Base-by-base conservation (phyloP, 2,329 filamentous ascomycete species). In the Colletotrichum tropicicola region DNA sequence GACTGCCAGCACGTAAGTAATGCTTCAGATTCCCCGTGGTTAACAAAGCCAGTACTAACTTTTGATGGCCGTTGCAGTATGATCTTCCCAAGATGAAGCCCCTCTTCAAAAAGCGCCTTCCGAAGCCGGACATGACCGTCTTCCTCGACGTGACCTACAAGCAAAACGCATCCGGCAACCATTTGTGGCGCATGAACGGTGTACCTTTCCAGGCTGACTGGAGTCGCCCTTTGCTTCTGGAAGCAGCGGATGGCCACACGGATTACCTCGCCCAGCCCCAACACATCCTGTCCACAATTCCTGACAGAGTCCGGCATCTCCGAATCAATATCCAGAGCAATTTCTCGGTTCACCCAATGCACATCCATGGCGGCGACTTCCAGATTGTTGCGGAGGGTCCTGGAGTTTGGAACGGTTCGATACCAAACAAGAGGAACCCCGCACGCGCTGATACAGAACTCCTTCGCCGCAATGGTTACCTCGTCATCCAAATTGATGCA, bases 301-400 rank as follows among this genome's bases (percentile, higher is more conserved):
- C 63, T 2, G 63, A 66, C 8, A 41, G 51, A 2, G 59, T 54
- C n/a, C 63, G 63, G 7, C 52, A 63, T 5, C 79, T 89, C n/a
- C 85, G 89, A 67, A 80, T 89, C 32, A 73, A 88, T 17, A 74
- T 89, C 13, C 87, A 88, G 73, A 90, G 88, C 68, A 77, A 83
- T 43, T 87, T 89, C 57, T 75, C 77, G 74, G 85, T 83, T 25
- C 86, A 89, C 67, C 89, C 88, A 0, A 89, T 90, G 80, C 88
- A 91, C 74, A 77, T 91, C 2, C 90, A 91, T 72, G 87, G 87
- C 2, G 85, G 88, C 69, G 81, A 82, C 66, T 87, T 88, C 73
- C 86, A 87, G 70, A 77, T 85, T 19, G 69, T 85, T 9, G 53
- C 53, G 44, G 67, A 81, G 57, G 77, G 78, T 0, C 78, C 79